Base-by-base conservation (phyloP, 2,329 filamentous ascomycete genomes). In the Alternaria sp. region DNA sequence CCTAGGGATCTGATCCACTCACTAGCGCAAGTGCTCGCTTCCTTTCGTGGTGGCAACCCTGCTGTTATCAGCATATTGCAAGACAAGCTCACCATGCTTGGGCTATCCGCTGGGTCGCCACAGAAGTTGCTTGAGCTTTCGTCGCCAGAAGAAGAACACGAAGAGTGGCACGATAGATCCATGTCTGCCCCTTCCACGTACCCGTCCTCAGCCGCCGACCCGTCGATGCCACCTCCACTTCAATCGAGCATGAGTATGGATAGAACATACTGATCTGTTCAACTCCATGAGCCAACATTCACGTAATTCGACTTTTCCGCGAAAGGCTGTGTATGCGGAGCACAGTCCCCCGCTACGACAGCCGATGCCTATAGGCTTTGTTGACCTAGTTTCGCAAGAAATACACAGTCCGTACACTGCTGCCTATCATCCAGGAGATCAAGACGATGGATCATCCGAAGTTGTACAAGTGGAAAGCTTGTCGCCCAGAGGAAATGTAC, bases 1-100 rank as follows among this genome's bases (percentile, higher is more conserved):
- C 75, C 75, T 7, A 64, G 75, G 57, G 74, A 77, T 46, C 66
- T 77, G 3, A 75, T 77, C 7, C 74, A 76, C 42, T 73, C 72
- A 5, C 67, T 77, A 8, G 70, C 74, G 0, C 66, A 69, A 16
- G 65, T 76, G 1, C 67, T 77, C 7, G 66, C 65, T 12, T 67
- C 68, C 1, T 77, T 76, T 46, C 64, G 75, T 46, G 75, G 75
- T 26, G 75, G 75, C 9, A 77, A 77, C 30, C 72, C 74, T 12
- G 72, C 75, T 2, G 73, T 77, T 14, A 71, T 76, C 39, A 72
- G 57, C 36, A 75, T 77, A 20, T 61, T 77, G 6, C 75, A 76
- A 51, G 70, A 73, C 5, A 77, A 77, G 32, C 54, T 77, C 39
- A 65, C 58, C 7, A 67, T 65, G 18, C 57, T 77, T 28, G 74